A percentile compares a stretch with the other conserved stretches of the same genome.
These are phyloP conservation scores for Beauveria sp. DNA, from an alignment of 2,329 filamentous ascomycete genomes.

Conservation along the genomic window DNA sequence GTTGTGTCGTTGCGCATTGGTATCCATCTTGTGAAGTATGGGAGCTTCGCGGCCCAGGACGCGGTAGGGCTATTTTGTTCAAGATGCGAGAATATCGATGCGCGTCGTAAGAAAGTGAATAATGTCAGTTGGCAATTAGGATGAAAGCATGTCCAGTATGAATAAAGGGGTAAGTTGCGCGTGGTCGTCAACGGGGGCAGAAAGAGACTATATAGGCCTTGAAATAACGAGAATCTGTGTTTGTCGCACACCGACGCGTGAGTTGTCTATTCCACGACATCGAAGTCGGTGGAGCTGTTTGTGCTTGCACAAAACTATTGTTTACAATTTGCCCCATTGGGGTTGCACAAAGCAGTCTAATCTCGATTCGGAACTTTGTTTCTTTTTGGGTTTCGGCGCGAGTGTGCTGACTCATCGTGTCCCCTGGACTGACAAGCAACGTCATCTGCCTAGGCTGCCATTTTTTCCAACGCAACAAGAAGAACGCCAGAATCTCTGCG, in stretches of 20 bases:
- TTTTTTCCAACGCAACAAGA: neutral
- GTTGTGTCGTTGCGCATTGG: neutral
- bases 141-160: neutral
- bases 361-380: conserved; percentile 4
- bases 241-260: conserved; percentile 10
- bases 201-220: neutral
- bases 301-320: neutral
- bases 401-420: conserved; percentile 4
- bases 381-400: neutral
- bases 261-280: neutral
- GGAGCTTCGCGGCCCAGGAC: conserved; percentile 1
- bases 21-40: conserved; percentile 2
- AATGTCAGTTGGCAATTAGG: neutral
- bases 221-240: neutral
- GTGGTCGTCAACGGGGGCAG: neutral
- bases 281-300: conserved; percentile 5
- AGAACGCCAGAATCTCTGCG: neutral
- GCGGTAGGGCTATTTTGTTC: neutral
- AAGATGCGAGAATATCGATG: neutral
- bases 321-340: conserved; percentile 12
- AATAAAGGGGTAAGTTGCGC: neutral
- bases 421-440: neutral
- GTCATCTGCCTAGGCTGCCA: conserved; percentile 1
- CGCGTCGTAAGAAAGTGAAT: neutral
- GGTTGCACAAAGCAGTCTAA: neutral